Conservation (phyloP, 768 basidiomycete genomes). For the Trametes coccinea region DNA sequence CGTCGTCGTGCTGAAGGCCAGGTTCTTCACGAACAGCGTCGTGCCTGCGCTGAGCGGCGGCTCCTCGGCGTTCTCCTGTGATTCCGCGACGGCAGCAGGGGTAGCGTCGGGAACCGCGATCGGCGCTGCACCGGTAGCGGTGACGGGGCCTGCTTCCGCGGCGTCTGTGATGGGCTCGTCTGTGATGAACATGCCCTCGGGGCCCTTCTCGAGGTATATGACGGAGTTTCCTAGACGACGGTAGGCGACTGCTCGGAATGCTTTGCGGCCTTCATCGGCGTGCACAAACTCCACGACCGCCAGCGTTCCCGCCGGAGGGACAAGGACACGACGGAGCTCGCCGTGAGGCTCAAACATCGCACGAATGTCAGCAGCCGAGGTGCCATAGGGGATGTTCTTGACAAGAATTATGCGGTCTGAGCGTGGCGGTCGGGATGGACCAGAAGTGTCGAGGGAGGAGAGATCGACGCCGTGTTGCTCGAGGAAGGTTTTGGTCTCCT, state of each 20-base stretch:
- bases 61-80: constrained; percentile 34
- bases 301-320: constrained; percentile 92
- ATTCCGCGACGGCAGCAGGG: constrained; percentile 32
- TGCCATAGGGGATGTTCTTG: constrained; percentile 96
- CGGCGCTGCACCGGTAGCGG: constrained; percentile 31
- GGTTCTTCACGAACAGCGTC: constrained; percentile 93
- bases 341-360: constrained; percentile 81
- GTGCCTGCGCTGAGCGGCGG: constrained; percentile 60
- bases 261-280: constrained; percentile 66
- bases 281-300: constrained; percentile 88
- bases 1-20: constrained; percentile 88
- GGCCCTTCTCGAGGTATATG: constrained; percentile 92
- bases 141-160: constrained; percentile 18
- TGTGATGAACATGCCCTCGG: constrained; percentile 72
- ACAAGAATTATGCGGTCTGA: constrained; percentile 87
- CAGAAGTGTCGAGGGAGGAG: constrained; percentile 51
- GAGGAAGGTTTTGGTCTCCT: constrained; percentile 90
- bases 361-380: constrained; percentile 70
- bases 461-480: constrained; percentile 73
- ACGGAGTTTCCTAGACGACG: constrained; percentile 85
- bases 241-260: constrained; percentile 84
- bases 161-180: constrained; percentile 21
- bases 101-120: constrained; percentile 46
- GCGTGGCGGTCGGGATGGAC: constrained; percentile 36
- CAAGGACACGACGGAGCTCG: constrained; percentile 63